Evolutionary conservation across 768 basidiomycete genomes (phyloP).

Genomic region (Peribolospora kevripleyi): DNA sequence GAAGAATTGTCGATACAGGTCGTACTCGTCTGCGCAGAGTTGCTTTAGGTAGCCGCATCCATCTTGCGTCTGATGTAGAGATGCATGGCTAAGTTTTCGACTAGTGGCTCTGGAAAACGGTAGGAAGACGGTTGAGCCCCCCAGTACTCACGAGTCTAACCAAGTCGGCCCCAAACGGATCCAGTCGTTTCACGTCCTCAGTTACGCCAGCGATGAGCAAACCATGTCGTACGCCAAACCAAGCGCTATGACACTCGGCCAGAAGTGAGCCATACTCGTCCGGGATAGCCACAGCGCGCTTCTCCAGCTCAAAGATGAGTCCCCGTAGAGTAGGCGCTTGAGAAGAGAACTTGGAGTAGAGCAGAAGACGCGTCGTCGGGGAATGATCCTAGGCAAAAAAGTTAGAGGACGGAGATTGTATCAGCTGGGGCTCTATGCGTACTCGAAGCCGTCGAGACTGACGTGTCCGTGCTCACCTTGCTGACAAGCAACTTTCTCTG

Average conservation of each 20-base stretch:
- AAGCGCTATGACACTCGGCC: conserved; percentile 65
- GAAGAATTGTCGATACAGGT: conserved; percentile 65
- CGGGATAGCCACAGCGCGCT: conserved; percentile 46
- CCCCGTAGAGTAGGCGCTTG: conserved; percentile 48
- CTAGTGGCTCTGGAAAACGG: neutral
- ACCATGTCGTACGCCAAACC: conserved; percentile 45
- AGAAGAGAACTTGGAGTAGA: conserved; percentile 68
- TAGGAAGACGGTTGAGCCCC: conserved; percentile 6
- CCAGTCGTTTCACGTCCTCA: conserved; percentile 59
- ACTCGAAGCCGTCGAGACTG: neutral
- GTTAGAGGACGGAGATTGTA: neutral
- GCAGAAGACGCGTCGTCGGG: conserved; percentile 53
- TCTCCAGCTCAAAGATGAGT: conserved; percentile 61
- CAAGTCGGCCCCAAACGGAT: conserved; percentile 53
- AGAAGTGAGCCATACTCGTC: conserved; percentile 62
- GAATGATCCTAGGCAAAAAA: conserved; percentile 5
- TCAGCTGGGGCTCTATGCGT: neutral
- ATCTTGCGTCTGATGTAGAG: conserved; percentile 40
- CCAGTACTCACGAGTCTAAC: conserved; percentile 45
- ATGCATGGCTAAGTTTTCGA: neutral
- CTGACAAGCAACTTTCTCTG: conserved; percentile 57
- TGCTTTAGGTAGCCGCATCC: conserved; percentile 86
- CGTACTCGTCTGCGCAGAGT: conserved; percentile 70
- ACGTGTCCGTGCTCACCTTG: conserved; percentile 26
- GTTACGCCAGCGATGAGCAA: conserved; percentile 48